A percentile compares a stretch with the other conserved stretches of the same genome.
These are phyloP conservation scores for Jimgerdemannia flammicorona DNA, from an alignment of 192 early-diverging fungal genomes.

Conservation along the genomic window DNA sequence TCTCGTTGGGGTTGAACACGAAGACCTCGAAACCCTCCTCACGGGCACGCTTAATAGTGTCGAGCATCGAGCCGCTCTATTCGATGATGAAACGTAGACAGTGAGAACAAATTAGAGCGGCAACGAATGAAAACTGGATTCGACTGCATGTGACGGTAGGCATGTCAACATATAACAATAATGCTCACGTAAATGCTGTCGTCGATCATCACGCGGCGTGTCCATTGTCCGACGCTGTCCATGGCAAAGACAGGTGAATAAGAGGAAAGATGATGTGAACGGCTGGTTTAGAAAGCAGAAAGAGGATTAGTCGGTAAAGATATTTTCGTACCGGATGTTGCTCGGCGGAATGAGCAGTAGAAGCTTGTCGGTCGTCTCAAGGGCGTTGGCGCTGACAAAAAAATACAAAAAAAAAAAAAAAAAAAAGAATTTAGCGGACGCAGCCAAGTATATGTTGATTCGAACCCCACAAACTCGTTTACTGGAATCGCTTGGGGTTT, in stretches of 20 bases:
- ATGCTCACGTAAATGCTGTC: conserved; percentile 23
- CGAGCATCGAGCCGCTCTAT: conserved; percentile 25
- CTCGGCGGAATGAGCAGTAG: conserved; percentile 26
- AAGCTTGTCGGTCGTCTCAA: conserved; percentile 27
- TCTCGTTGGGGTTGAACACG: conserved; percentile 30
- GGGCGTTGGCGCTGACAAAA: conserved; percentile 19
- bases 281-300: not conserved
- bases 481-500: too few relatives aligned
- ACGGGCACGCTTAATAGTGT: conserved; percentile 6
- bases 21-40: conserved; percentile 26
- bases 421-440: not conserved
- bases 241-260: not conserved
- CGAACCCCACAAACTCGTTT: too few relatives aligned
- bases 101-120: not conserved
- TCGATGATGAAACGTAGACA: not conserved
- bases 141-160: too few relatives aligned
- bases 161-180: not conserved
- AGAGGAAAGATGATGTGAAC: too few relatives aligned
- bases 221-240: conserved; percentile 26
- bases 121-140: too few relatives aligned
- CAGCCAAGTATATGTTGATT: too few relatives aligned
- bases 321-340: conserved; percentile 13
- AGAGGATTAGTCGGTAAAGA: not conserved
- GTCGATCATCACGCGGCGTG: conserved; percentile 29
- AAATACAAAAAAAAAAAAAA: not conserved